Percentiles rank a stretch among this genome's conserved stretches.
These are phyloP conservation scores for Ophiostoma himal-ulmi DNA, from an alignment of 2,329 filamentous ascomycete species.

Conservation along the genomic window DNA sequence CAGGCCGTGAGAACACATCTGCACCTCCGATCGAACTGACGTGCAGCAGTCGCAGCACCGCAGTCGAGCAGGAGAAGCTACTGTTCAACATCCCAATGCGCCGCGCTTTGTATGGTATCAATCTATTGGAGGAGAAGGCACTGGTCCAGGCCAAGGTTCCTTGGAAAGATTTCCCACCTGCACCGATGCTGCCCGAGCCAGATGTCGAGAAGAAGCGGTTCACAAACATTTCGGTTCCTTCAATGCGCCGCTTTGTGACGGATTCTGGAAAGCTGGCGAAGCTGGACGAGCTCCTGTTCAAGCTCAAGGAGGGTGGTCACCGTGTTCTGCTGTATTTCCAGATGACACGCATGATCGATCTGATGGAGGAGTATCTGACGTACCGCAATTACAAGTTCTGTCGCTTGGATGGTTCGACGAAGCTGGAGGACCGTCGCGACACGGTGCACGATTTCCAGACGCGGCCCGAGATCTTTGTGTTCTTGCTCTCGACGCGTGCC, in stretches of 20 bases:
- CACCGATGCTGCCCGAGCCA: slow-evolving; percentile 66
- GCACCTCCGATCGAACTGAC: slow-evolving; percentile 81
- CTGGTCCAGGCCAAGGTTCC: slow-evolving; percentile 70
- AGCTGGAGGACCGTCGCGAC: slow-evolving; percentile 92
- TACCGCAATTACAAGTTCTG: slow-evolving; percentile 99
- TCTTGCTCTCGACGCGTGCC: slow-evolving; percentile 89
- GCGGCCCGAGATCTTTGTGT: slow-evolving; percentile 90
- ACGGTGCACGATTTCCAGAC: slow-evolving; percentile 97
- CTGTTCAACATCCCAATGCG: slow-evolving; percentile 76
- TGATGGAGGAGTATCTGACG: slow-evolving; percentile 98
- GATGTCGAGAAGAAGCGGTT: slow-evolving; percentile 77
- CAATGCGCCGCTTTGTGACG: slow-evolving; percentile 95
- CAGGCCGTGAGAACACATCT: slow-evolving; percentile 68
- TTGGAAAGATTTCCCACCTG: slow-evolving; percentile 55
- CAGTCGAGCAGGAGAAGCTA: slow-evolving; percentile 62
- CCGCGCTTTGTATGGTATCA: slow-evolving; percentile 64
- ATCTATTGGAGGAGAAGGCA: slow-evolving; percentile 60
- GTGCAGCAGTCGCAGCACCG: slow-evolving; percentile 61
- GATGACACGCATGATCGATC: slow-evolving; percentile 99
- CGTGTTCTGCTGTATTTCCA: slow-evolving; percentile 98
- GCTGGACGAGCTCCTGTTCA: slow-evolving; percentile 77
- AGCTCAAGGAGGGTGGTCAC: slow-evolving; percentile 87
- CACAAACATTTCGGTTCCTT: slow-evolving; percentile 86
- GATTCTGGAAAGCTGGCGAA: slow-evolving; percentile 95
- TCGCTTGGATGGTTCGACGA: slow-evolving; percentile 91